phyloP scores from a whole-genome alignment of 1,139 yeast species.

The Scheffersomyces insectosa region DNA sequence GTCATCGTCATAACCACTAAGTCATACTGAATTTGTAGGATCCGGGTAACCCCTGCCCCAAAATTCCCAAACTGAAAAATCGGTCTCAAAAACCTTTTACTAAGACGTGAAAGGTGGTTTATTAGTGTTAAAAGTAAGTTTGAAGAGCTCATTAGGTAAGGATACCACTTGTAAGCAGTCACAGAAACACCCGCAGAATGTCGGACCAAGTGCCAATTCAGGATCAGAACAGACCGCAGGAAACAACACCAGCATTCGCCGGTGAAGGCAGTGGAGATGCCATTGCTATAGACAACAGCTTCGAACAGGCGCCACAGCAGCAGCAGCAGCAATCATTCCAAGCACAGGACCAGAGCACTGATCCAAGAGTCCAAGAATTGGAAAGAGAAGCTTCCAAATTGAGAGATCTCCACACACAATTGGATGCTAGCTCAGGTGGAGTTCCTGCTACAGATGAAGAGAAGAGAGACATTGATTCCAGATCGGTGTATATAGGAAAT shows the following conservation, averaged over 20 bases:
- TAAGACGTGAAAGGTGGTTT: no score
- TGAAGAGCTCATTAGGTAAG: no score
- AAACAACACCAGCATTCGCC: not conserved
- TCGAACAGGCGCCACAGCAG: not conserved
- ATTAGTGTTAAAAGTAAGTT: no score
- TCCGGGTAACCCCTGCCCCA: no score
- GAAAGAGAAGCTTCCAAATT: slow-evolving; percentile 30
- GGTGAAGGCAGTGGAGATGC: not conserved
- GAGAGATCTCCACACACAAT: slow-evolving; percentile 26
- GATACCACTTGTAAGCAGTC: no score
- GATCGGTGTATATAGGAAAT: slow-evolving; percentile 85
- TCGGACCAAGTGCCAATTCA: slow-evolving; percentile 9
- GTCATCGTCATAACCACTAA: no score
- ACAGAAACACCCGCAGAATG: slow-evolving; percentile 1
- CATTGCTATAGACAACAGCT: no score
- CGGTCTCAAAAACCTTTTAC: no score
- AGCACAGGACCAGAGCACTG: not conserved
- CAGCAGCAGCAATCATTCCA: not conserved
- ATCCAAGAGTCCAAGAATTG: slow-evolving; percentile 23
- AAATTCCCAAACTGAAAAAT: no score
- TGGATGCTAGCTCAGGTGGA: slow-evolving; percentile 12
- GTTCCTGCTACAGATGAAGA: slow-evolving; percentile 28
- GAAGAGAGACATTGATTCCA: slow-evolving; percentile 58
- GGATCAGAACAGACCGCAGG: slow-evolving; percentile 2
- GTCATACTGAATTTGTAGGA: no score